Percentiles rank a stretch among this genome's conserved stretches.
phyloP scores from a whole-genome alignment of 306 rosid genomes.

The Prunus persica region Prunus_persica_NCBIv2 NC_034016.1:2535501-2536000 shows the following conservation, averaged over 20 bases:
- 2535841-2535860: slow-evolving; percentile 45
- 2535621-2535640: slow-evolving; percentile 48
- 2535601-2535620: slow-evolving; percentile 86
- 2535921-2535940: slow-evolving; percentile 55
- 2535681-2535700: slow-evolving; percentile 36
- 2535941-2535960: slow-evolving; percentile 40
- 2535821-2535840: slow-evolving; percentile 38
- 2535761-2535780: slow-evolving; percentile 88
- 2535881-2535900: slow-evolving; percentile 49
- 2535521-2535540: slow-evolving; percentile 35
- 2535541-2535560: slow-evolving; percentile 39
- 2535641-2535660: slow-evolving; percentile 43
- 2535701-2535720: slow-evolving; percentile 48
- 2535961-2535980: slow-evolving; percentile 23
- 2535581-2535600: slow-evolving; percentile 62
- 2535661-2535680: slow-evolving; percentile 37
- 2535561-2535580: slow-evolving; percentile 36
- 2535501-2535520: slow-evolving; percentile 40
- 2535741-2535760: slow-evolving; percentile 56
- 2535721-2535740: slow-evolving; percentile 30
- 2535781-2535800: slow-evolving; percentile 55
- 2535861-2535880: slow-evolving; percentile 39
- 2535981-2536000: slow-evolving; percentile 44
- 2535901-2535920: slow-evolving; percentile 74
- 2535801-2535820: slow-evolving; percentile 58